phyloP scores from a whole-genome alignment of 75 land plant genomes.

The Gnetum montanum region DNA sequence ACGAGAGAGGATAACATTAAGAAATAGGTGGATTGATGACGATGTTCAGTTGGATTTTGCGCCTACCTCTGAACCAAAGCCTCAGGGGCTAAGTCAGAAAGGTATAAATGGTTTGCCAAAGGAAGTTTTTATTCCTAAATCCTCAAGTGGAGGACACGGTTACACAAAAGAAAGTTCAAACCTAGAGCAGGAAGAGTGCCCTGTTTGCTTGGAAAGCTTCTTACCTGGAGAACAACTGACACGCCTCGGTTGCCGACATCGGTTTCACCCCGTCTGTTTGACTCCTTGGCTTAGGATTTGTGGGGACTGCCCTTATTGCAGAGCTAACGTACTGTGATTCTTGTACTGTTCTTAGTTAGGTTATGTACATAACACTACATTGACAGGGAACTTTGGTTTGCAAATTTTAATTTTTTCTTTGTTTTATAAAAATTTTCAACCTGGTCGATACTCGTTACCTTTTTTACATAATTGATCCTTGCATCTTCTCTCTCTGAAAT shows the following conservation, averaged over 20 bases:
- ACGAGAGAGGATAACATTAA: slow-evolving; percentile 9
- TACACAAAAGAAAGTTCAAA: slow-evolving; percentile 7
- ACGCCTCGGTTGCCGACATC: slow-evolving; percentile 56
- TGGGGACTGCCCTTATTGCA: slow-evolving; percentile 68
- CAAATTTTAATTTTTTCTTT: too few species aligned
- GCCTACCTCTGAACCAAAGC: slow-evolving; percentile 12
- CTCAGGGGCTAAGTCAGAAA: slow-evolving; percentile 45
- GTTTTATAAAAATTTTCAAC: too few species aligned
- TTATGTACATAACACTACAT: too few species aligned
- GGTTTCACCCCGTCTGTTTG: slow-evolving; percentile 61
- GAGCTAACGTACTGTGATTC: background rate
- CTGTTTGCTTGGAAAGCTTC: slow-evolving; percentile 67
- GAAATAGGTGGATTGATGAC: slow-evolving; percentile 13
- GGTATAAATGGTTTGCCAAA: slow-evolving; percentile 30
- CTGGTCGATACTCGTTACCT: too few species aligned
- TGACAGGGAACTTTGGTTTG: too few species aligned
- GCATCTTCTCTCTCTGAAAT: too few species aligned
- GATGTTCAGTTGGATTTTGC: slow-evolving; percentile 3
- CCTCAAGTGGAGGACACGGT: slow-evolving; percentile 1
- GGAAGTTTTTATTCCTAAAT: slow-evolving; percentile 24
- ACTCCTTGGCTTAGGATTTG: slow-evolving; percentile 54
- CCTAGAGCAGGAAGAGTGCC: slow-evolving; percentile 38
- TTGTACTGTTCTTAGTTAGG: too few species aligned
- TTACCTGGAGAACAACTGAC: slow-evolving; percentile 36
- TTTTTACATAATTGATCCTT: too few species aligned